These are phyloP conservation scores for Lithocarpus polystachyus DNA, from an alignment of 306 rosid species.

Conservation along the genomic window DNA sequence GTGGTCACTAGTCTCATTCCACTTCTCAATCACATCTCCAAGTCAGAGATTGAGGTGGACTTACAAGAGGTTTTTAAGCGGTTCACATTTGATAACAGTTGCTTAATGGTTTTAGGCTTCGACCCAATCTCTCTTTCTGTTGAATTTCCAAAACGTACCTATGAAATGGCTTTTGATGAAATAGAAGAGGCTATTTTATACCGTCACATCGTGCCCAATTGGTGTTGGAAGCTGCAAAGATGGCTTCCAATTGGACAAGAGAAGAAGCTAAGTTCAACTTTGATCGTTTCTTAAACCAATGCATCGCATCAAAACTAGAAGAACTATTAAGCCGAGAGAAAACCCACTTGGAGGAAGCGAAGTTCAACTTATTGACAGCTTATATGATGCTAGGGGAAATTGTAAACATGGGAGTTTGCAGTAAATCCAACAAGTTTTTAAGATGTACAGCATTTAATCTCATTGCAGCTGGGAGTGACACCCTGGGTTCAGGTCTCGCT, in stretches of 20 bases:
- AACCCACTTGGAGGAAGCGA: not conserved
- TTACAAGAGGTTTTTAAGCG: slow-evolving; percentile 28
- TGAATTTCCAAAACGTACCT: not conserved
- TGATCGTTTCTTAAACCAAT: slow-evolving; percentile 30
- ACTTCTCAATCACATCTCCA: slow-evolving; percentile 10
- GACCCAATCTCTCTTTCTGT: slow-evolving; percentile 10
- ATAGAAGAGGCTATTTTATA: slow-evolving; percentile 17
- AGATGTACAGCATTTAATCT: not conserved
- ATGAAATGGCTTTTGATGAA: slow-evolving; percentile 18
- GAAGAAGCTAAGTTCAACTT: slow-evolving; percentile 29
- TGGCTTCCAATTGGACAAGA: slow-evolving; percentile 37
- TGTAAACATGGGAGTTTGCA: not conserved
- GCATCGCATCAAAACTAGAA: slow-evolving; percentile 23
- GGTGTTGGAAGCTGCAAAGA: slow-evolving; percentile 38
- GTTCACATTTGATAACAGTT: slow-evolving; percentile 20
- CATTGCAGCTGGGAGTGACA: slow-evolving; percentile 2
- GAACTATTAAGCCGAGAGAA: not conserved
- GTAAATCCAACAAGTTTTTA: not conserved
- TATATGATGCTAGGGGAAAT: not conserved
- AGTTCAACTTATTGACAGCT: not conserved
- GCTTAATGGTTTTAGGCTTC: slow-evolving; percentile 19
- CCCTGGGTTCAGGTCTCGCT: not conserved
- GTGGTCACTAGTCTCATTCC: slow-evolving; percentile 21
- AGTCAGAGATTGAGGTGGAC: slow-evolving; percentile 10
- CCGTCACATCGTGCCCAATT: slow-evolving; percentile 14